Conservation (phyloP, 108 stramenopile genomes). For the Pseudonitzschia multiseries region DNA sequence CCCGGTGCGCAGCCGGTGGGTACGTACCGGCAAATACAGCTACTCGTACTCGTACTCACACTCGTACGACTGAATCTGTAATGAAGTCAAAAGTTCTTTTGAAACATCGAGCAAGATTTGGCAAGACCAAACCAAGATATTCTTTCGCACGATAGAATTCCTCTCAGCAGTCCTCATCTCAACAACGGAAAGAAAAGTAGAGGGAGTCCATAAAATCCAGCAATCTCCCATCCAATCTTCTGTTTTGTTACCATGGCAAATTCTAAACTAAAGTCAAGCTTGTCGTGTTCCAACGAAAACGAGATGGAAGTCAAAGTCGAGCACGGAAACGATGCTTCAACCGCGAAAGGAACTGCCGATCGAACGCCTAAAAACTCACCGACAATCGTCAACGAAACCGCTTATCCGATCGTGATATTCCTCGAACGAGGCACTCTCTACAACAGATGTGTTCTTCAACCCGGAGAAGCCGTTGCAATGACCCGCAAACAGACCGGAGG, state of each 20-base stretch:
- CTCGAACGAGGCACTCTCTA: conserved; percentile 50
- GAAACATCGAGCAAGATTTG: too few relatives aligned
- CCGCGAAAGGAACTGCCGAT: not conserved
- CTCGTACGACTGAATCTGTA: too few relatives aligned
- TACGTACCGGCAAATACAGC: too few relatives aligned
- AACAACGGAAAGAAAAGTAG: too few relatives aligned
- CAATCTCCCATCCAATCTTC: not conserved
- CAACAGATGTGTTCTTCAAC: conserved; percentile 41
- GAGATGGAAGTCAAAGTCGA: not conserved
- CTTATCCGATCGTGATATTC: conserved; percentile 53
- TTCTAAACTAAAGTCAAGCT: not conserved
- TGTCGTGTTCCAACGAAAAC: not conserved
- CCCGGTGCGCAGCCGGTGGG: too few relatives aligned
- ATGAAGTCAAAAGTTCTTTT: too few relatives aligned
- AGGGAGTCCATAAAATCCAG: too few relatives aligned
- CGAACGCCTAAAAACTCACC: conserved; percentile 16
- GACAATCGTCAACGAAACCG: conserved; percentile 41
- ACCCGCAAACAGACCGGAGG: conserved; percentile 36
- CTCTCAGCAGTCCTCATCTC: too few relatives aligned
- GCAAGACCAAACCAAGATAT: too few relatives aligned
- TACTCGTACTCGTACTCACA: too few relatives aligned
- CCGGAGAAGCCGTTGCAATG: conserved; percentile 50
- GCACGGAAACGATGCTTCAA: not conserved
- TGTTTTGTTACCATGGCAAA: not conserved
- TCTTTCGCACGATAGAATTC: too few relatives aligned